These are phyloP conservation scores for Geosmithia flava DNA, from an alignment of 2,329 filamentous ascomycete species.

Conservation along the genomic window DNA sequence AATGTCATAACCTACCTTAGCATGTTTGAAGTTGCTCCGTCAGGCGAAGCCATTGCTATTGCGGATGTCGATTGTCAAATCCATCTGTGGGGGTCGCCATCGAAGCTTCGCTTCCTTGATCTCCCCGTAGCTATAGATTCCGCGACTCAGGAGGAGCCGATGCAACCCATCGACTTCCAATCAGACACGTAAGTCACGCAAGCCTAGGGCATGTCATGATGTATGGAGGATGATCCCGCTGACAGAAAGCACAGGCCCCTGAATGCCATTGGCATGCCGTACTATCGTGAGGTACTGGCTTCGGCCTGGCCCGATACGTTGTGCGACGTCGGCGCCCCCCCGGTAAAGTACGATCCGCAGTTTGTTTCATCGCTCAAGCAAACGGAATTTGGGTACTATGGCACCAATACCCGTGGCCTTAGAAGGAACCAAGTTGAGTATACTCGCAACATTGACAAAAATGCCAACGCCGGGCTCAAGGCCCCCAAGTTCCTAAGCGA, in stretches of 20 bases:
- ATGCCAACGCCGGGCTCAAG: conserved; percentile 46
- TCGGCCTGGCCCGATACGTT: conserved; percentile 85
- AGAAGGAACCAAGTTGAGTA: conserved; percentile 76
- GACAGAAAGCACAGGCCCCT: conserved; percentile 44
- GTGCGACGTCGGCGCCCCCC: conserved; percentile 76
- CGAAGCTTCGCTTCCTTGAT: conserved; percentile 79
- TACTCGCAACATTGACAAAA: conserved; percentile 51
- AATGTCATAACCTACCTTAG: conserved; percentile 64
- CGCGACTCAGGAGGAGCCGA: conserved; percentile 49
- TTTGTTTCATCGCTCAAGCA: conserved; percentile 57
- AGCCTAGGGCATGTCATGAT: background rate
- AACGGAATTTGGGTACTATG: conserved; percentile 66
- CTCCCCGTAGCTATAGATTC: conserved; percentile 68
- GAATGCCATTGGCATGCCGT: conserved; percentile 80
- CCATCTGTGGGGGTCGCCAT: conserved; percentile 78
- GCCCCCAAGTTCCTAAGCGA: conserved; percentile 93
- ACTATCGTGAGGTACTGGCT: conserved; percentile 76
- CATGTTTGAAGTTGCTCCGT: conserved; percentile 76
- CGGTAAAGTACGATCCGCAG: conserved; percentile 59
- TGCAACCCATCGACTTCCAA: conserved; percentile 54
- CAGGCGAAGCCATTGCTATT: conserved; percentile 73
- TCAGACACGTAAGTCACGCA: conserved; percentile 47
- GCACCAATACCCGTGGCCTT: conserved; percentile 60
- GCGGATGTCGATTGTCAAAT: conserved; percentile 68
- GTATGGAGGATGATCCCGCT: background rate